Evolutionary conservation across 352 stramenopile species (phyloP).

Genomic region (Pythium sukuiense): DNA sequence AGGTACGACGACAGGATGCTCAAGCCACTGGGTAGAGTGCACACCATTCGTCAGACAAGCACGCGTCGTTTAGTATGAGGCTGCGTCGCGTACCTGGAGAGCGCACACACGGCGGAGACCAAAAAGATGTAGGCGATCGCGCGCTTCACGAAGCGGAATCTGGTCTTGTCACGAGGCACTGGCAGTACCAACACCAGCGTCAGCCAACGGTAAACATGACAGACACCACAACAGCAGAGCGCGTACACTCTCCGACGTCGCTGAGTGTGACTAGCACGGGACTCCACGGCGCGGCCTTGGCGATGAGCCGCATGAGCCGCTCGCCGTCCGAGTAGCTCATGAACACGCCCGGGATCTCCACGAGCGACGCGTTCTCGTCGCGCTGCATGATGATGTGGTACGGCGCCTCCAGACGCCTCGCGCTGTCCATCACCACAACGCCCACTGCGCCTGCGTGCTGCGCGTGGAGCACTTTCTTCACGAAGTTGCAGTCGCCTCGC

Average conservation of each 20-base stretch:
- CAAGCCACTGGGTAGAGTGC: constrained; percentile 34
- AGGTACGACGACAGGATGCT: constrained; percentile 67
- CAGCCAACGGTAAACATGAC: background rate
- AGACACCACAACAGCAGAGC: background rate
- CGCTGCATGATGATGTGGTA: constrained; percentile 88
- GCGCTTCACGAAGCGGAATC: constrained; percentile 64
- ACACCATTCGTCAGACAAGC: background rate
- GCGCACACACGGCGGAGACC: constrained; percentile 74
- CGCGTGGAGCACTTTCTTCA: constrained; percentile 51
- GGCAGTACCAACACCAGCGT: background rate
- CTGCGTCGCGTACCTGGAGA: constrained; percentile 45
- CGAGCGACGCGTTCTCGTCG: constrained; percentile 61
- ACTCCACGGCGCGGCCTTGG: constrained; percentile 46
- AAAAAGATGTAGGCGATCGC: constrained; percentile 75
- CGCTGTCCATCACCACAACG: constrained; percentile 72
- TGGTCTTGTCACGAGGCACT: constrained; percentile 59
- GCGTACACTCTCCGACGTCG: constrained; percentile 58
- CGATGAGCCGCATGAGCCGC: constrained; percentile 44
- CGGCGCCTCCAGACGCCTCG: constrained; percentile 55
- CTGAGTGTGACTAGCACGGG: constrained; percentile 61
- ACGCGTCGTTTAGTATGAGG: background rate
- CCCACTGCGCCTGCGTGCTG: constrained; percentile 65
- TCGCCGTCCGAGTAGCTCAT: constrained; percentile 67
- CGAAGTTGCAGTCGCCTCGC: constrained; percentile 69
- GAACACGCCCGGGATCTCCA: constrained; percentile 74